A percentile compares a stretch with the other conserved stretches of the same genome.
Conservation (phyloP, 495 filamentous ascomycete genomes). For the Pyrenula aspistea region DNA sequence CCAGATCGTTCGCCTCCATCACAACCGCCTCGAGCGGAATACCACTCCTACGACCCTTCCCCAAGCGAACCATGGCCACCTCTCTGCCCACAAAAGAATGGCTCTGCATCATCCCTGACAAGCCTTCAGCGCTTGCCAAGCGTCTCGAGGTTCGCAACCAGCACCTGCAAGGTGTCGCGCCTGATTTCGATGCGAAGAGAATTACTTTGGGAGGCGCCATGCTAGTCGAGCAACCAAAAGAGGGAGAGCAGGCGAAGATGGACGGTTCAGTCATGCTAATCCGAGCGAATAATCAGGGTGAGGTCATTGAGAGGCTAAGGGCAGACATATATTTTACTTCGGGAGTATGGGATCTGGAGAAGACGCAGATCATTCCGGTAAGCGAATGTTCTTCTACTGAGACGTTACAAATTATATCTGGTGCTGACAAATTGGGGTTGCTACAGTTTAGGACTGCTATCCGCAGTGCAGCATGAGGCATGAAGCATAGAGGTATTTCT, state of each 20-base stretch:
- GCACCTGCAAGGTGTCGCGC: background rate
- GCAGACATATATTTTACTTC: conserved; percentile 57
- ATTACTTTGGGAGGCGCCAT: conserved; percentile 42
- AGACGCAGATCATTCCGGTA: conserved; percentile 44
- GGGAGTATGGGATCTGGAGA: conserved; percentile 80
- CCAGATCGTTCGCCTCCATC: too few species aligned
- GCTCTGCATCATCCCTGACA: conserved; percentile 77
- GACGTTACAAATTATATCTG: background rate
- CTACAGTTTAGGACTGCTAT: conserved; percentile 30
- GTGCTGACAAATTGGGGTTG: too few species aligned
- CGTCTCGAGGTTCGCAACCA: conserved; percentile 50
- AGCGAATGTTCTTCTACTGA: conserved; percentile 6
- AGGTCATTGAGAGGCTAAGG: conserved; percentile 51
- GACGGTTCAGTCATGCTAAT: conserved; percentile 58
- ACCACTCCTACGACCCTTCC: too few species aligned
- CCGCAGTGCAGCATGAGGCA: conserved; percentile 7
- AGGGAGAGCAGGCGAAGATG: conserved; percentile 51
- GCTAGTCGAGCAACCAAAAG: conserved; percentile 52
- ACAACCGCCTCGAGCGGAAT: too few species aligned
- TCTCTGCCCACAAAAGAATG: conserved; percentile 54
- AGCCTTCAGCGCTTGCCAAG: conserved; percentile 50
- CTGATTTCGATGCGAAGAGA: background rate
- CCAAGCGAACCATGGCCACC: too few species aligned
- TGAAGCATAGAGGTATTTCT: too few species aligned
- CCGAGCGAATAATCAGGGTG: conserved; percentile 51